Evolutionary conservation across 2,329 filamentous ascomycete species (phyloP), one percentile per base, ranked within the genome.

Genomic region (Colletotrichum trifolii): DNA sequence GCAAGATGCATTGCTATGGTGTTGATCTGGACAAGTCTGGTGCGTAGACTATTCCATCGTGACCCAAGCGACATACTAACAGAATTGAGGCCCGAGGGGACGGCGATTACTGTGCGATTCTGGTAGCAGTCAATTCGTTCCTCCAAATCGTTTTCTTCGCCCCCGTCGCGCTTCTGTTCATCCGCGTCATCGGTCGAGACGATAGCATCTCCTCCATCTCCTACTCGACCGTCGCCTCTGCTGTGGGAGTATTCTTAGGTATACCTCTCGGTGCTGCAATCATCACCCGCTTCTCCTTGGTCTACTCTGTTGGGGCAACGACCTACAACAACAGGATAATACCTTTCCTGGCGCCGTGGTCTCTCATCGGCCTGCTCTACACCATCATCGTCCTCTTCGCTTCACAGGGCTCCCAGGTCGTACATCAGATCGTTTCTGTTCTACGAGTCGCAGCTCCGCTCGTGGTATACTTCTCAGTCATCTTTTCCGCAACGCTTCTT

Each of bases 1-100:
- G 94, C 91, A 6, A 82, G 94, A 56, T 97, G 94, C 71, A 97
- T 97, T 67, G 93, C 93, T 38, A 97, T 97, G 93, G 82, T 89
- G 2, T 77, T 92, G 6, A 90, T 93, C 67, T 93, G 90, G 91
- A 93, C 88, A 0, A 87, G 86, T 5, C 80, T 93, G 0, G 67
- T 68, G 25, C 2, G 67, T 40, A 7, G 11, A 1, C 39, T n/a
- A 1, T 3, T 4, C 13, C 7, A 6, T 39, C 6, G 11, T 12
- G 40, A 13, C 15, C 15, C 60, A 11, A 8, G 10, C 5, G 2
- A 15, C 3, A 7, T 15, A 33, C 56, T 67, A n/a, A 67, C 54
- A 35, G 0, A 9, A 12, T 12, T 2, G 8, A 68, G 50, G 92
- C 93, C 0, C 89, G 89, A 2, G 94, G 94, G 6, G 91, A 96